Percentiles rank a stretch among this genome's conserved stretches.
phyloP scores from a whole-genome alignment of 768 basidiomycete genomes.

The Cystofilobasidium macerans region DNA sequence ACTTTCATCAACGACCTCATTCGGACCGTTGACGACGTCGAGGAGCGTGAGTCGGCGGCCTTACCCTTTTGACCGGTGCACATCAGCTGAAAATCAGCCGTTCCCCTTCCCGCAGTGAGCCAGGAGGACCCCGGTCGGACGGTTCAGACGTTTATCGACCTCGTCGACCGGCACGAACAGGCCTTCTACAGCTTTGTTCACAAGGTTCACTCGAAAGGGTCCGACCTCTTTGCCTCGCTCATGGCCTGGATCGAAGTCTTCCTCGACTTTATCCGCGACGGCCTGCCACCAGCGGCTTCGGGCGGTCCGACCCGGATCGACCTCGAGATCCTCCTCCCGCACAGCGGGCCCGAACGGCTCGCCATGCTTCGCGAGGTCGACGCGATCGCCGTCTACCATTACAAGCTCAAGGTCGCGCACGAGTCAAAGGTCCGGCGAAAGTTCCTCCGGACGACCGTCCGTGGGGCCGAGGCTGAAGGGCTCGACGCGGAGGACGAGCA shows the following conservation, averaged over 20 bases:
- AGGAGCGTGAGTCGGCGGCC: slow-evolving; percentile 49
- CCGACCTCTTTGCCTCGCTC: slow-evolving; percentile 79
- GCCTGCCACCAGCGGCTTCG: slow-evolving; percentile 46
- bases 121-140: slow-evolving; percentile 73
- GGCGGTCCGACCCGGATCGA: slow-evolving; percentile 43
- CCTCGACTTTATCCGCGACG: slow-evolving; percentile 78
- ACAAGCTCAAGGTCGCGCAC: slow-evolving; percentile 81
- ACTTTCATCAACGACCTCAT: slow-evolving; percentile 92
- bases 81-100: too few relatives aligned
- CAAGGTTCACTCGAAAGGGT: slow-evolving; percentile 95
- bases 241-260: slow-evolving; percentile 98
- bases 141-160: slow-evolving; percentile 84
- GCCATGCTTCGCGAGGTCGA: slow-evolving; percentile 78
- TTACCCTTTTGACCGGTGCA: slow-evolving; percentile 23
- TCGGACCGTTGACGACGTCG: slow-evolving; percentile 78
- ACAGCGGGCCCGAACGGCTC: slow-evolving; percentile 61
- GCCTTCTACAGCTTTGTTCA: slow-evolving; percentile 94
- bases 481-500: slow-evolving; percentile 61
- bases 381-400: slow-evolving; percentile 79
- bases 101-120: slow-evolving; percentile 46
- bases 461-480: slow-evolving; percentile 42
- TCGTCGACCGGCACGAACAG: slow-evolving; percentile 88
- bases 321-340: slow-evolving; percentile 81
- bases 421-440: slow-evolving; percentile 83
- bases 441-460: slow-evolving; percentile 49